These are phyloP conservation scores for Anethum foeniculum DNA, from an alignment of 140 eudicot species.

Conservation along the genomic window DNA sequence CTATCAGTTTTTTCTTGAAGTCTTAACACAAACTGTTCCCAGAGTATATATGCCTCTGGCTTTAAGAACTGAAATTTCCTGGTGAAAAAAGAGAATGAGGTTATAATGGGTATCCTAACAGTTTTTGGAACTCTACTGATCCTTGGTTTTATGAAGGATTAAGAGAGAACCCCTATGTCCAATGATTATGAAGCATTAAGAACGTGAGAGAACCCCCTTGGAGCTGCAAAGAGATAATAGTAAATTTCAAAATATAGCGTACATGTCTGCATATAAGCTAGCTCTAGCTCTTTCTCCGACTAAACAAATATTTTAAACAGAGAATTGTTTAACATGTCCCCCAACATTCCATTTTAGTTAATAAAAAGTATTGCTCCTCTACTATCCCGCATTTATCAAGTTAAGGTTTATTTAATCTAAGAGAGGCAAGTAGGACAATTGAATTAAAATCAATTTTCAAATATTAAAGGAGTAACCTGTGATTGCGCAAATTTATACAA, in stretches of 20 bases:
- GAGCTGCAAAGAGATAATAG: constrained; percentile 40
- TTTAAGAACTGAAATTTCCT: neutral
- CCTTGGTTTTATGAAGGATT: too few species aligned
- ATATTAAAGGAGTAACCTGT: neutral
- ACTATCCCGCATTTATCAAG: neutral
- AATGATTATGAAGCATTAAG: constrained; percentile 16
- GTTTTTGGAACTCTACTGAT: neutral
- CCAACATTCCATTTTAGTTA: neutral
- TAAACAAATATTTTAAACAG: neutral
- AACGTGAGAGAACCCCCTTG: constrained; percentile 74
- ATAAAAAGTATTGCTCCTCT: neutral
- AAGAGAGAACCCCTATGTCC: neutral
- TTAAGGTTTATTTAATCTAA: neutral
- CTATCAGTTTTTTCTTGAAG: neutral
- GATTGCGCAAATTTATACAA: neutral
- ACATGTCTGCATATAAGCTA: neutral
- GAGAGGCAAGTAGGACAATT: neutral
- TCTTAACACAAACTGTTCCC: neutral
- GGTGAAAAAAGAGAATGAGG: neutral
- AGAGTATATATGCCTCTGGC: neutral
- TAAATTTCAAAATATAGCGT: neutral
- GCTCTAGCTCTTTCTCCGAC: neutral
- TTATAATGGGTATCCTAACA: neutral
- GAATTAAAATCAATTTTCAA: too few species aligned
- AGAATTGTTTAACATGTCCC: neutral